Base-by-base conservation (phyloP, 495 filamentous ascomycete genomes). In the Podospora fimiseda region DNA sequence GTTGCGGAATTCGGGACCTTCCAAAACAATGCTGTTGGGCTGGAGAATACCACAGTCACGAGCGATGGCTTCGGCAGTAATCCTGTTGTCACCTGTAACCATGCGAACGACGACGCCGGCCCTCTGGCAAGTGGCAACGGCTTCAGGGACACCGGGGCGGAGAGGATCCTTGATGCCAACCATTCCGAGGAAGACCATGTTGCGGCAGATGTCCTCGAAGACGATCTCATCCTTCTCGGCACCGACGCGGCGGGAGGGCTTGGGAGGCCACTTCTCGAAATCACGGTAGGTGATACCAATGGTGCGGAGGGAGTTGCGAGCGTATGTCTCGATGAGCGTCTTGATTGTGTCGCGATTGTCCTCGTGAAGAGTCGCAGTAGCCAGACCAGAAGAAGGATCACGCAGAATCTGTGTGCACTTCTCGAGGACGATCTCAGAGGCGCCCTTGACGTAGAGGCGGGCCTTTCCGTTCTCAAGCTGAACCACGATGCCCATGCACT, bases 111-210 rank as follows among this genome's bases (percentile, higher is more conserved):
- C 72, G 9, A 94, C 88, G 53, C 89, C 89, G 9, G 89, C 89
- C 27, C 74, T 75, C 56, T 88, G 82, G 60, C 88, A 92, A 57
- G 78, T 76, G 49, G 71, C 70, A 38, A 95, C 90, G 24, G 89
- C 89, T 36, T 86, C 76, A 11, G 80, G 75, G 18, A 95, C 89
- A 56, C 89, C 89, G 2, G 82, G 80, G 47, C 89, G 88, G 22
- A 95, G 79, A 15, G 89, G 89, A 70, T 95, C 89, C 68, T 91
- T 88, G 55, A 95, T 93, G 60, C 89, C 89, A 46, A 93, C 86
- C 57, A 94, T 70, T 14, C 87, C 84, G 45, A 92, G 59, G 42
- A 93, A 81, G 18, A 79, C 73, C 89, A 94, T 90, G 46, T 86
- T 76, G 50, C 80, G 81, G 64, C 58, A 63, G 13, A 96, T 70